These are phyloP conservation scores for Ustilago esculenta DNA, from an alignment of 1,284 basidiomycete genomes.

Conservation along the genomic window DNA sequence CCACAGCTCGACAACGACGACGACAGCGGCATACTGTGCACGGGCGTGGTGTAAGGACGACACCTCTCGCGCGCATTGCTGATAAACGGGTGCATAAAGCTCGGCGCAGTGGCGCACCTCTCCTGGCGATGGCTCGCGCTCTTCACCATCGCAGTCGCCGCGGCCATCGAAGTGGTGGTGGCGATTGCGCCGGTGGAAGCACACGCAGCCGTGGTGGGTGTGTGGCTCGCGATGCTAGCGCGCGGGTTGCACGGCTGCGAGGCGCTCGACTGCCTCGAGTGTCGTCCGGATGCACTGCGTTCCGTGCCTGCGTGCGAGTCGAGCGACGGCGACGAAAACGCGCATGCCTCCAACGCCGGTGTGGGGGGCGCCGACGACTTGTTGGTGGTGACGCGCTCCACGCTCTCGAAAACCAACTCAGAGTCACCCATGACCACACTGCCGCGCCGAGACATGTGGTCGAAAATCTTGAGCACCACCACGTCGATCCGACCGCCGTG, in stretches of 20 bases:
- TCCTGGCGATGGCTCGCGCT: constrained; percentile 46
- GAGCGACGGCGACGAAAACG: constrained; percentile 38
- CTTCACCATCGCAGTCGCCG: constrained; percentile 39
- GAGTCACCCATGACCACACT: constrained; percentile 15
- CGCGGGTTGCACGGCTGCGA: constrained; percentile 34
- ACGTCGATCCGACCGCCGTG: constrained; percentile 35
- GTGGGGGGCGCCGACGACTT: constrained; percentile 34
- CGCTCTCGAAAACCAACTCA: constrained; percentile 24
- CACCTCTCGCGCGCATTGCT: constrained; percentile 41
- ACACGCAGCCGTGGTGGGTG: constrained; percentile 12
- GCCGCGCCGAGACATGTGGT: constrained; percentile 32
- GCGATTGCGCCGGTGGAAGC: constrained; percentile 11
- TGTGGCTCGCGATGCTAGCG: constrained; percentile 49
- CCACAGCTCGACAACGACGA: constrained; percentile 6
- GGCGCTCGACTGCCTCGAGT: constrained; percentile 40
- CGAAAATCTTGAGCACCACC: constrained; percentile 36
- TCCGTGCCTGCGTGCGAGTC: constrained; percentile 43
- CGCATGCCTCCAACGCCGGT: constrained; percentile 35
- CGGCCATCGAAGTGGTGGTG: constrained; percentile 32
- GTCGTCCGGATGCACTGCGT: constrained; percentile 25
- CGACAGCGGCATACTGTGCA: constrained; percentile 40
- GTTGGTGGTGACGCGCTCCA: constrained; percentile 34
- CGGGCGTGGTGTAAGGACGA: constrained; percentile 54
- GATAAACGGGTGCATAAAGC: constrained; percentile 42
- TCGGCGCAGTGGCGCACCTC: constrained; percentile 33